A percentile compares a stretch with the other conserved stretches of the same genome.
These are phyloP conservation scores for Penicillium sp. DNA, from an alignment of 2,329 filamentous ascomycete species.

Conservation along the genomic window DNA sequence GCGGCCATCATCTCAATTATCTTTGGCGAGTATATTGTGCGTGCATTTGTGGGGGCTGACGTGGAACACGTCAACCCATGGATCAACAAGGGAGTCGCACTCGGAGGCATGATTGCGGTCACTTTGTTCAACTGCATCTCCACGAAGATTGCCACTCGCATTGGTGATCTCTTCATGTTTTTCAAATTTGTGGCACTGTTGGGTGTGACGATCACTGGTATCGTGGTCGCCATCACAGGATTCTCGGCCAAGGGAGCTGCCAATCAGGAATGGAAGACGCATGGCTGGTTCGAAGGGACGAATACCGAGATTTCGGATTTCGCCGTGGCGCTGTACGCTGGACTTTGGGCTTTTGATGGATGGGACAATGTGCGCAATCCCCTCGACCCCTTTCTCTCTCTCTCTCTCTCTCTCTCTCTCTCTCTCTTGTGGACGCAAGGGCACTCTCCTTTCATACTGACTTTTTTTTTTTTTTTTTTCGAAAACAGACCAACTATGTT, in stretches of 20 bases:
- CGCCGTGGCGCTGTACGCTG: slow-evolving; percentile 91
- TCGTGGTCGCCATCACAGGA: slow-evolving; percentile 83
- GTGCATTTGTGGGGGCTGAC: slow-evolving; percentile 80
- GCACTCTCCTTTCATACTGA: background rate
- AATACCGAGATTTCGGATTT: slow-evolving; percentile 73
- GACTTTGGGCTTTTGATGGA: slow-evolving; percentile 95
- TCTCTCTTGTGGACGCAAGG: too few relatives aligned
- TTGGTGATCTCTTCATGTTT: slow-evolving; percentile 93
- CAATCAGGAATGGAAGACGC: slow-evolving; percentile 78
- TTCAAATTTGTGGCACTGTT: slow-evolving; percentile 89
- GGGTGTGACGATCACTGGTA: slow-evolving; percentile 77
- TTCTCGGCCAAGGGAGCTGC: slow-evolving; percentile 69
- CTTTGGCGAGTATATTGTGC: slow-evolving; percentile 94
- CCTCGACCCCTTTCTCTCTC: too few relatives aligned
- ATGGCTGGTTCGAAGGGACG: slow-evolving; percentile 83
- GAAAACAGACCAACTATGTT: slow-evolving; percentile 76
- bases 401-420: too few relatives aligned
- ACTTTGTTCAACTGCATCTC: slow-evolving; percentile 87
- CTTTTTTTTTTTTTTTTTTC: slow-evolving; percentile 6
- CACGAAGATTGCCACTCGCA: slow-evolving; percentile 76
- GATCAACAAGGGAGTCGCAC: slow-evolving; percentile 83
- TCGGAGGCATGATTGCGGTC: slow-evolving; percentile 68
- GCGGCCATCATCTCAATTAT: slow-evolving; percentile 95
- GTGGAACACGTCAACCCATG: slow-evolving; percentile 73
- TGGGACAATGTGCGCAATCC: slow-evolving; percentile 81